Evolutionary conservation across 495 filamentous ascomycete genomes (phyloP).

Genomic region (Tuber borchii): DNA sequence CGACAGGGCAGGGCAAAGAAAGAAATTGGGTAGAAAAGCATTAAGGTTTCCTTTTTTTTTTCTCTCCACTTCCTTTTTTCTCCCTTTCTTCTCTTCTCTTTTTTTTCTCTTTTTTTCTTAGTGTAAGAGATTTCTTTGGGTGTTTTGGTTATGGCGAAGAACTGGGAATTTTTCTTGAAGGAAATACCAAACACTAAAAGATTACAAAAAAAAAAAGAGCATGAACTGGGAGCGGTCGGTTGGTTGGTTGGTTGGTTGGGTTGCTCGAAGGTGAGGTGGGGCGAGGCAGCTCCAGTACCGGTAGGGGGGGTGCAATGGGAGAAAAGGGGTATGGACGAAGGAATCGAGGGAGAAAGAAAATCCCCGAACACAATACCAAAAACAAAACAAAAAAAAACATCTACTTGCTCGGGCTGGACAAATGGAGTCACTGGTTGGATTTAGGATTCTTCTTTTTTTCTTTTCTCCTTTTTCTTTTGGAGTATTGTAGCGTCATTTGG

Average conservation of each 20-base stretch:
- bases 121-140: slow-evolving; percentile 19
- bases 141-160: slow-evolving; percentile 1
- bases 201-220: slow-evolving; percentile 1
- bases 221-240: neutral
- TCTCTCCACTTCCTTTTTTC: neutral
- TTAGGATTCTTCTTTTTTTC: neutral
- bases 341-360: neutral
- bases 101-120: slow-evolving; percentile 20
- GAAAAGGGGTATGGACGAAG: neutral
- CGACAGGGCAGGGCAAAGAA: slow-evolving; percentile 27
- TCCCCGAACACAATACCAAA: neutral
- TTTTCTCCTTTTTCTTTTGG: neutral
- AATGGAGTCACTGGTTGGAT: slow-evolving; percentile 1
- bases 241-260: neutral
- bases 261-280: slow-evolving; percentile 1
- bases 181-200: slow-evolving; percentile 8
- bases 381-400: neutral
- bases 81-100: neutral
- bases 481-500: neutral
- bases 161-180: slow-evolving; percentile 7
- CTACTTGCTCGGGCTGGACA: neutral
- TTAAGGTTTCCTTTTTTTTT: slow-evolving; percentile 6
- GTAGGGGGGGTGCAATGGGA: neutral
- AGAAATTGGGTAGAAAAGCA: slow-evolving; percentile 25
- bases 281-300: neutral